Evolutionary conservation across 805 yeast genomes (phyloP).

Genomic region (Nakazawaea sp.): DNA sequence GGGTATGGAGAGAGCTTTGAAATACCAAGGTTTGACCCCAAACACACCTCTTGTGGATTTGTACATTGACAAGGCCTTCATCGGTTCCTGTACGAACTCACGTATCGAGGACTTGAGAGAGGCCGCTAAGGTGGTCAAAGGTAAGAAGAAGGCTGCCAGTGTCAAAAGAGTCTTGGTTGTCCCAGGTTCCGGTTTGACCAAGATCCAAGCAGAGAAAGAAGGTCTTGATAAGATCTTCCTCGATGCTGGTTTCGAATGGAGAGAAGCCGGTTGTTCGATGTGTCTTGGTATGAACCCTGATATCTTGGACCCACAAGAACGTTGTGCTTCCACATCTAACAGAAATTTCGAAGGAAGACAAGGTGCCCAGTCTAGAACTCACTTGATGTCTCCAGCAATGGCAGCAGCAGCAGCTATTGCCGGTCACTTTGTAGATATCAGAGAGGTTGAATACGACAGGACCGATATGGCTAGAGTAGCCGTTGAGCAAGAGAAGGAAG

Average conservation of each 20-base stretch:
- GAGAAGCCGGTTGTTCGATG: constrained; percentile 99
- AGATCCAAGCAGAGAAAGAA: constrained; percentile 88
- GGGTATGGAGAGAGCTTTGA: constrained; percentile 87
- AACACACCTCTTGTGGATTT: constrained; percentile 74
- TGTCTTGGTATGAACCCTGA: constrained; percentile 99
- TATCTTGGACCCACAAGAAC: constrained; percentile 87
- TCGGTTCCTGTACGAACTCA: constrained; percentile 97
- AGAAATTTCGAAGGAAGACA: constrained; percentile 99
- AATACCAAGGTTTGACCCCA: constrained; percentile 87
- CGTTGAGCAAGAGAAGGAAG: constrained; percentile 37
- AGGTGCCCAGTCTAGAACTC: constrained; percentile 94
- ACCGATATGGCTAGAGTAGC: constrained; percentile 54
- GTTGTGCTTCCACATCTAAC: constrained; percentile 98
- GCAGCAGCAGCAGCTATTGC: constrained; percentile 97
- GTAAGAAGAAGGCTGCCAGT: constrained; percentile 76
- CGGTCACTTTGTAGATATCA: constrained; percentile 87
- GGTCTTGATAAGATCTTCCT: constrained; percentile 88
- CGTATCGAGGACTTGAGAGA: constrained; percentile 95
- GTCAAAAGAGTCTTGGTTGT: constrained; percentile 85
- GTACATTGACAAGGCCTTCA: constrained; percentile 85
- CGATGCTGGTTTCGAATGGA: constrained; percentile 96
- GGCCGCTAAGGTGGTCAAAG: constrained; percentile 90
- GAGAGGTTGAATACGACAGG: constrained; percentile 62
- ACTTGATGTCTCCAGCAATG: constrained; percentile 98
- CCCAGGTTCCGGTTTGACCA: constrained; percentile 96